These are phyloP conservation scores for Eimeria praecox DNA, from an alignment of 169 alveolate species.

Conservation along the genomic window DNA sequence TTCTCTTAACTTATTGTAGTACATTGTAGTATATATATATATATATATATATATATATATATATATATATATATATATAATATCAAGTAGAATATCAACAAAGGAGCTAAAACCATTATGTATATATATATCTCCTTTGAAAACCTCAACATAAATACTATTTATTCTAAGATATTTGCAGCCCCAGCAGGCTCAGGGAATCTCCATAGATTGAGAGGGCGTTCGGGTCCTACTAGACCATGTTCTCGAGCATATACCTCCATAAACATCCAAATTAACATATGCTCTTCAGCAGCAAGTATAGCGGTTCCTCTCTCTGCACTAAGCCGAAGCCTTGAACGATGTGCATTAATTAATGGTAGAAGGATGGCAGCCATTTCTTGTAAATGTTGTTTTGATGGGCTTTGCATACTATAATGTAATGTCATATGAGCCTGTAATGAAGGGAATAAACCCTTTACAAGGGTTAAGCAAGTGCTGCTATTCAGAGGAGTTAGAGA, in stretches of 20 bases:
- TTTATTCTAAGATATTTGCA: neutral
- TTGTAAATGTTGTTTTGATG: neutral
- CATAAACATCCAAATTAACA: neutral
- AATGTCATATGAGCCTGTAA: conserved; percentile 13
- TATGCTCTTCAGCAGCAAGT: neutral
- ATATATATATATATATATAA: too few species aligned
- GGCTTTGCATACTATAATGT: neutral
- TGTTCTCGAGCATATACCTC: neutral
- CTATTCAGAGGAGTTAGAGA: neutral
- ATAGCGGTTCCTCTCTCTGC: neutral
- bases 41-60: too few species aligned
- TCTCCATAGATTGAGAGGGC: neutral
- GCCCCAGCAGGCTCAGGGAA: conserved; percentile 37
- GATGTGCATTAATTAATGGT: conserved; percentile 17
- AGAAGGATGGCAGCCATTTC: neutral
- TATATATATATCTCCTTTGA: too few species aligned
- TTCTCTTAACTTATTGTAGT: too few species aligned
- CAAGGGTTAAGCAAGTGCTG: neutral
- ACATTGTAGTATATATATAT: too few species aligned
- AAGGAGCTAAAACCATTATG: too few species aligned
- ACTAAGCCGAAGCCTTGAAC: neutral
- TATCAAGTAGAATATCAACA: too few species aligned
- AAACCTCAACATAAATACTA: too few species aligned
- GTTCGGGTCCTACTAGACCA: neutral
- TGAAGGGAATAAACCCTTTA: conserved; percentile 1